A percentile compares a stretch with the other conserved stretches of the same genome.
Evolutionary conservation across 1,284 basidiomycete species (phyloP).

Genomic region (Ganoderma meredithae): DNA sequence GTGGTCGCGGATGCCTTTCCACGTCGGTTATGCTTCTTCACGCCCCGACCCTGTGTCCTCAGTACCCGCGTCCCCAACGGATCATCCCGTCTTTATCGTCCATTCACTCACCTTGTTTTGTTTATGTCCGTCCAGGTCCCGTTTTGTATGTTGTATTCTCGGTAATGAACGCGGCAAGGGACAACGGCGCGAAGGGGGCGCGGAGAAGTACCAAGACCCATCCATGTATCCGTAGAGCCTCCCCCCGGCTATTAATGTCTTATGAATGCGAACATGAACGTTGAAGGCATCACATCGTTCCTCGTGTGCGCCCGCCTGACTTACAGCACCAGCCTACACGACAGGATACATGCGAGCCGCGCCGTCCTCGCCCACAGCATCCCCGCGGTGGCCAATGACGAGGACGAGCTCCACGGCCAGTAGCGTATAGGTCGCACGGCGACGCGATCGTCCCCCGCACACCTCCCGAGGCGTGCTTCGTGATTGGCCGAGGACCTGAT

Average conservation of each 20-base stretch:
- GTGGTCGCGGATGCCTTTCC: not conserved
- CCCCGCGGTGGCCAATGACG: not conserved
- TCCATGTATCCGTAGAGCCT: constrained; percentile 31
- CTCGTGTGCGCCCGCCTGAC: constrained; percentile 2
- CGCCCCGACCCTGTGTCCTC: not conserved
- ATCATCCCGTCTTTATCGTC: not conserved
- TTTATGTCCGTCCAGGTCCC: not conserved
- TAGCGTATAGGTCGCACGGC: not conserved
- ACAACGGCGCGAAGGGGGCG: constrained; percentile 25
- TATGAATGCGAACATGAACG: constrained; percentile 5
- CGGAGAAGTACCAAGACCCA: constrained; percentile 28
- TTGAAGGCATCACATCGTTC: not conserved
- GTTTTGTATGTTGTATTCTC: constrained; percentile 20
- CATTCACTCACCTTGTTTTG: constrained; percentile 5
- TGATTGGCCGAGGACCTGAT: constrained; percentile 6
- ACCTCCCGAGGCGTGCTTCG: not conserved
- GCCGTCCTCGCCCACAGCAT: not conserved
- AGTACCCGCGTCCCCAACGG: not conserved
- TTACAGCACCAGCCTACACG: not conserved
- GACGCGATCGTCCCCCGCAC: constrained; percentile 3
- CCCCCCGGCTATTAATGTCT: constrained; percentile 6
- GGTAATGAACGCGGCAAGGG: constrained; percentile 27
- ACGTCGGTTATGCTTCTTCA: not conserved
- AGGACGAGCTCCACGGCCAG: not conserved
- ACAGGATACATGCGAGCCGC: not conserved